Percentiles rank a stretch among this genome's conserved stretches.
phyloP scores from a whole-genome alignment of 257 asterid species.

The Apocynum venetum region DNA sequence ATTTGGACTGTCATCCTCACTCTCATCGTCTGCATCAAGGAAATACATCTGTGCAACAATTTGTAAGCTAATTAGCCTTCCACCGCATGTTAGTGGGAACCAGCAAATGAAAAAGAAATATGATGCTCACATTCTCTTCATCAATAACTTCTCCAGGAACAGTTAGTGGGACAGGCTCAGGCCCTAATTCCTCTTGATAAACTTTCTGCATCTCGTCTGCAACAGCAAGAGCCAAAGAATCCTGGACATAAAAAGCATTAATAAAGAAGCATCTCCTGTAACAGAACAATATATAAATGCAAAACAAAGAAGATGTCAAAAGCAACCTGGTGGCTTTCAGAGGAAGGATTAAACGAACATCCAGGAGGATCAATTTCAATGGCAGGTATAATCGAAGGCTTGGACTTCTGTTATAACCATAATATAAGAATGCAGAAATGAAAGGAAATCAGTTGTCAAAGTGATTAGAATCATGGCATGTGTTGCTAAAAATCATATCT shows the following conservation, averaged over 20 bases:
- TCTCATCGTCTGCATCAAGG: conserved; percentile 70
- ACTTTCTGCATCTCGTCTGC: conserved; percentile 97
- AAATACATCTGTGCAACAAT: conserved; percentile 56
- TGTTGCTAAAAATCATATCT: neutral
- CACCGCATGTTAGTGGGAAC: neutral
- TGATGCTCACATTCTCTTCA: conserved; percentile 66
- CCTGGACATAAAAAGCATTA: conserved; percentile 42
- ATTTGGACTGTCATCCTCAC: conserved; percentile 48
- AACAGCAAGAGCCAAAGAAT: conserved; percentile 89
- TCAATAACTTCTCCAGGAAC: conserved; percentile 69
- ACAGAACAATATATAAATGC: neutral
- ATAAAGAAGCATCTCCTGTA: conserved; percentile 10
- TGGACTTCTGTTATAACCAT: conserved; percentile 49
- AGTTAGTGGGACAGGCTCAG: conserved; percentile 72
- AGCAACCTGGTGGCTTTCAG: conserved; percentile 81
- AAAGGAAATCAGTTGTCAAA: neutral
- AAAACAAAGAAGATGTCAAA: conserved; percentile 11
- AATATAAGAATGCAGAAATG: neutral
- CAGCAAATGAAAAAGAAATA: conserved; percentile 8
- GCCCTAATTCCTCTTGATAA: conserved; percentile 71
- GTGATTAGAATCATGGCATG: neutral
- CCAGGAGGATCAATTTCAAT: conserved; percentile 93
- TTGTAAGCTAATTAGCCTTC: conserved; percentile 1
- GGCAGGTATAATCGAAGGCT: conserved; percentile 73
- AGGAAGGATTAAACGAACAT: conserved; percentile 89